Percentiles rank a stretch among this genome's conserved stretches.
These are phyloP conservation scores for Aspergillus udagawae DNA, from an alignment of 2,329 filamentous ascomycete species.

Conservation along the genomic window DNA sequence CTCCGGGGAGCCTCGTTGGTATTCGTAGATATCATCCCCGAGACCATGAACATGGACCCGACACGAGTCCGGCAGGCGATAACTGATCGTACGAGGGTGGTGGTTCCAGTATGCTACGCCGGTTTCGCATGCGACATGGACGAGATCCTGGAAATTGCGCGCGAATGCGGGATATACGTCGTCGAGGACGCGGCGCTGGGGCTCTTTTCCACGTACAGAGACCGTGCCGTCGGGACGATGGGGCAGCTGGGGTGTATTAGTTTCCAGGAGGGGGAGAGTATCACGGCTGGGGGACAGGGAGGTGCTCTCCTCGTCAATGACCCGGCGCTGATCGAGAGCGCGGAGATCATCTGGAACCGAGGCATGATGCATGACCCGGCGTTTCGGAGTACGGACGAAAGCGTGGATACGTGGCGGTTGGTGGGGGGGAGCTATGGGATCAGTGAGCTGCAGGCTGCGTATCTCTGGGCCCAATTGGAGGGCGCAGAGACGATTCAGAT, in stretches of 20 bases:
- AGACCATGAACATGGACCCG: slow-evolving; percentile 11
- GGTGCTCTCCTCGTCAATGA: slow-evolving; percentile 14
- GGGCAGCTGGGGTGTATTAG: slow-evolving; percentile 14
- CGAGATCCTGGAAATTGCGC: slow-evolving; percentile 5
- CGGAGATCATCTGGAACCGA: slow-evolving; percentile 7
- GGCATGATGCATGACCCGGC: slow-evolving; percentile 8
- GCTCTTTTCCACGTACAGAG: slow-evolving; percentile 8
- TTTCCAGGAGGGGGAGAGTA: slow-evolving; percentile 15
- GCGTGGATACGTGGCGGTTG: slow-evolving; percentile 9
- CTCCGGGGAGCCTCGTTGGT: slow-evolving; percentile 9
- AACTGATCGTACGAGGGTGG: slow-evolving; percentile 8
- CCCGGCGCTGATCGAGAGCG: slow-evolving; percentile 1
- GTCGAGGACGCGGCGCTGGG: slow-evolving; percentile 15
- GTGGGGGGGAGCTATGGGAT: slow-evolving; percentile 7
- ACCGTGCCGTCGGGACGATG: slow-evolving; percentile 12
- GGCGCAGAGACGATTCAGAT: slow-evolving; percentile 3
- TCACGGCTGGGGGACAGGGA: slow-evolving; percentile 13
- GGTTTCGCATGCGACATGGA: slow-evolving; percentile 14
- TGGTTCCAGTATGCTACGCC: slow-evolving; percentile 14
- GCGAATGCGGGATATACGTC: slow-evolving; percentile 4
- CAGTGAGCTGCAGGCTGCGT: slow-evolving; percentile 11
- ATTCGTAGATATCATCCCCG: slow-evolving; percentile 11
- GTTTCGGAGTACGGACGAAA: slow-evolving; percentile 8
- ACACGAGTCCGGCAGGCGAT: slow-evolving; percentile 4
- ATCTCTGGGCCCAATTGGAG: slow-evolving; percentile 11